Base-by-base conservation (phyloP, 1,139 yeast genomes). In the Zygosaccharomyces sapae region DNA sequence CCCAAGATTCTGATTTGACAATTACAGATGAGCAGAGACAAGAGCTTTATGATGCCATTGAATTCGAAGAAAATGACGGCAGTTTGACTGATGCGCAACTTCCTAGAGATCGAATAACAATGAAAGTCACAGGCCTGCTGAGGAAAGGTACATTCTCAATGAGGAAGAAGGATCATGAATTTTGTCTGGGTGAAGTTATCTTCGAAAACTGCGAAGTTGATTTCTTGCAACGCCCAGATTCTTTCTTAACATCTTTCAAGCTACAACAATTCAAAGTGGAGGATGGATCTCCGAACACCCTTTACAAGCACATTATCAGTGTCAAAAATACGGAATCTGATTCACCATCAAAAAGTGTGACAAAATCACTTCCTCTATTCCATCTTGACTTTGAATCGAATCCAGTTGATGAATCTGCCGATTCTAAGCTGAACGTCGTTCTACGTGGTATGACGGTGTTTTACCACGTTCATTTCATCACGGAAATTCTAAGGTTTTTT, bases 41-140 rank as follows among this genome's bases (percentile, higher is more conserved):
- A 61, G 98, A 94, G 47, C 74, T 92, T 12, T 90, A 88, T 62
- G 96, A 88, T 52, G 95, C 97, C 0, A 92, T 94, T 54, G 99
- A 90, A 52, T 90, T 85, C 69, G 87, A 89, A 58, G 96, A 89
- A 52, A 71, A 78, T 25, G 74, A 77, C 46, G 75, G 77, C 0
- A 59, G 79, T 0, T 54, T 73, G 0, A 78, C 78, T 12, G 69
- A 82, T 0, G 70, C 83, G 9, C 85, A 84, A 53, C 61, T 86
- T 1, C 96, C 97, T 0, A 76, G 80, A 45, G 94, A 89, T 51
- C 74, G 89, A 35, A 79, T 85, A 2, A 79, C 77, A 20, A 58
- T 85, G 51, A 86, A 85, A 53, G 64, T 90, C 2, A 74, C 79
- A 29, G 82, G 95, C 20, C 72, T 83, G 7, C 76, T 92, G 55